Percentiles rank a stretch among this genome's conserved stretches.
Conservation (phyloP, 495 filamentous ascomycete species). For the Aspergillus ellipticus region DNA sequence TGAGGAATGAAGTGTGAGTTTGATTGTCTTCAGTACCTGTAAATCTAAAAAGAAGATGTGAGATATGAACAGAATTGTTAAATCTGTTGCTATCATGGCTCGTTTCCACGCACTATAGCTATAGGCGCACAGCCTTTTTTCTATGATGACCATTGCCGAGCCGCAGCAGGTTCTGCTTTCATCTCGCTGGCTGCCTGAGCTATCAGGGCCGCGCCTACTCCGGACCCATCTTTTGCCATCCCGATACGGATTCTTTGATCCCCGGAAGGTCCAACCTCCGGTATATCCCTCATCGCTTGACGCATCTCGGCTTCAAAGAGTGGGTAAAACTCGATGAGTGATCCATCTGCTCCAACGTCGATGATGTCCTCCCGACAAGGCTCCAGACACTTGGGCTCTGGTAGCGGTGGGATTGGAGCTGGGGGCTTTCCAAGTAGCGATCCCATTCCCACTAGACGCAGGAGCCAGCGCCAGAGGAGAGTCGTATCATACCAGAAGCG, state of each 20-base stretch:
- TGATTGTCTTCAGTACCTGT: too few species aligned
- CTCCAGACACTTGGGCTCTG: background rate
- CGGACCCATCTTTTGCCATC: conserved; percentile 38
- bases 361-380: background rate
- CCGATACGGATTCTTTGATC: conserved; percentile 32
- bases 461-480: background rate
- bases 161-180: background rate
- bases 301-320: conserved; percentile 31
- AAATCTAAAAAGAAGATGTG: too few species aligned
- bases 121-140: too few species aligned
- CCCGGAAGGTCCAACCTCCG: conserved; percentile 25
- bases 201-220: conserved; percentile 37
- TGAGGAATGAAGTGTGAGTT: too few species aligned
- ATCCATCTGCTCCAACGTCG: conserved; percentile 7
- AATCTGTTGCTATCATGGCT: too few species aligned
- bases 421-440: background rate
- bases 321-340: conserved; percentile 3
- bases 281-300: conserved; percentile 28
- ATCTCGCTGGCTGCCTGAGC: conserved; percentile 17
- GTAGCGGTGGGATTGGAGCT: background rate
- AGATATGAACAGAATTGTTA: too few species aligned
- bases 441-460: background rate
- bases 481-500: background rate
- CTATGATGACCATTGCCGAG: too few species aligned
- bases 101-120: too few species aligned